These are phyloP conservation scores for Suhomyces pyralidae DNA, from an alignment of 805 yeast species.

Conservation along the genomic window DNA sequence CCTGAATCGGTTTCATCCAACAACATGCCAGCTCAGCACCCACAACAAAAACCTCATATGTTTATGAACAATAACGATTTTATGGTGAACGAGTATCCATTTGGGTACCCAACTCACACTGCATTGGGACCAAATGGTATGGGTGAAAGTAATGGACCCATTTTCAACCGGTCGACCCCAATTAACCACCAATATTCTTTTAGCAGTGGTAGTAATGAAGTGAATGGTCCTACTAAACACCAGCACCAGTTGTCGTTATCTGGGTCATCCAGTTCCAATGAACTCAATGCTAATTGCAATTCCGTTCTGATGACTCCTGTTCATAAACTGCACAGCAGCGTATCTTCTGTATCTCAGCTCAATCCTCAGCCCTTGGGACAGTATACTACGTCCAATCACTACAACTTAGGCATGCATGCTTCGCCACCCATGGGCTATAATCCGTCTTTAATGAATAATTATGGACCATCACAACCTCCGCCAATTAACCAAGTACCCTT, in stretches of 20 bases:
- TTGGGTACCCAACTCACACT: constrained; percentile 5
- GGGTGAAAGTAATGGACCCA: not conserved
- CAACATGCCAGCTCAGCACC: not conserved
- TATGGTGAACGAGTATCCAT: constrained; percentile 14
- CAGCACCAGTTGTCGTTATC: constrained; percentile 4
- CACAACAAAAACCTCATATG: not conserved
- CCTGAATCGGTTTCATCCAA: not conserved
- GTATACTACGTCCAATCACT: constrained; percentile 4
- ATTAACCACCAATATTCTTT: not conserved
- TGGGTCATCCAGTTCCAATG: not conserved
- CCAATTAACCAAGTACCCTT: not conserved
- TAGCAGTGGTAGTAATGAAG: constrained; percentile 1
- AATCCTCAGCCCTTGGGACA: constrained; percentile 5
- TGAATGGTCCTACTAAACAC: not conserved
- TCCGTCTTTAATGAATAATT: not conserved
- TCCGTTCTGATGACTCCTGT: not conserved
- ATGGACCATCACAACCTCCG: not conserved
- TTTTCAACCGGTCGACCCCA: not conserved
- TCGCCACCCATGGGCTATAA: not conserved
- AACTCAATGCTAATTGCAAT: constrained; percentile 1
- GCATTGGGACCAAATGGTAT: not conserved
- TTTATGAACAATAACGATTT: constrained; percentile 10
- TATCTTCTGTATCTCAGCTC: constrained; percentile 6
- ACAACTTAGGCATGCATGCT: not conserved
- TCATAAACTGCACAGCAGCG: constrained; percentile 7